phyloP scores from a whole-genome alignment of 331 rosid genomes.

The Quercus phellos region DNA sequence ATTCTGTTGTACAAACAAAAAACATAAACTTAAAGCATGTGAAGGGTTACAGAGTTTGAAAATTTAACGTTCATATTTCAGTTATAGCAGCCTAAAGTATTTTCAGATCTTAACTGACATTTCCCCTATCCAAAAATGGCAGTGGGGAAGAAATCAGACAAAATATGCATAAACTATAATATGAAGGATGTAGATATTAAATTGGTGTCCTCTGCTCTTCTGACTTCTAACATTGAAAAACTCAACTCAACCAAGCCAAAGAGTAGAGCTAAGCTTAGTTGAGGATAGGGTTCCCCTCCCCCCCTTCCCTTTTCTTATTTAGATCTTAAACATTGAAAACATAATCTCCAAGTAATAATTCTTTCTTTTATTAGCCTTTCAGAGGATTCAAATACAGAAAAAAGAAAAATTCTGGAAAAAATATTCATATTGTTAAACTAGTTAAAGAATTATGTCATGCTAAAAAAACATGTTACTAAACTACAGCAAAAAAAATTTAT shows the following conservation, averaged over 20 bases:
- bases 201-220: background rate
- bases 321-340: background rate
- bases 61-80: background rate
- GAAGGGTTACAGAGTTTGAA: background rate
- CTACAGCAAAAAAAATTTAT: too few relatives aligned
- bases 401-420: background rate
- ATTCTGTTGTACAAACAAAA: slow-evolving; percentile 43
- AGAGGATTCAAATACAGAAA: background rate
- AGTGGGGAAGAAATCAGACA: background rate
- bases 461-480: background rate
- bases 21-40: background rate
- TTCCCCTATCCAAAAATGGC: background rate
- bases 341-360: background rate
- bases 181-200: background rate
- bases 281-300: background rate
- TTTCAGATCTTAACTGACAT: background rate
- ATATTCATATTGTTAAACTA: background rate
- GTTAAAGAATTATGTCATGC: background rate
- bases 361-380: slow-evolving; percentile 4
- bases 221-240: background rate
- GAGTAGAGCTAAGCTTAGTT: background rate
- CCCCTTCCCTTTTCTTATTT: background rate
- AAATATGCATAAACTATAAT: background rate
- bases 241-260: background rate
- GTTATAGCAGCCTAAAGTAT: slow-evolving; percentile 3